Evolutionary conservation across 1,284 basidiomycete species (phyloP), one percentile per base, ranked within the genome.

Genomic region (Pholiota adiposa): DNA sequence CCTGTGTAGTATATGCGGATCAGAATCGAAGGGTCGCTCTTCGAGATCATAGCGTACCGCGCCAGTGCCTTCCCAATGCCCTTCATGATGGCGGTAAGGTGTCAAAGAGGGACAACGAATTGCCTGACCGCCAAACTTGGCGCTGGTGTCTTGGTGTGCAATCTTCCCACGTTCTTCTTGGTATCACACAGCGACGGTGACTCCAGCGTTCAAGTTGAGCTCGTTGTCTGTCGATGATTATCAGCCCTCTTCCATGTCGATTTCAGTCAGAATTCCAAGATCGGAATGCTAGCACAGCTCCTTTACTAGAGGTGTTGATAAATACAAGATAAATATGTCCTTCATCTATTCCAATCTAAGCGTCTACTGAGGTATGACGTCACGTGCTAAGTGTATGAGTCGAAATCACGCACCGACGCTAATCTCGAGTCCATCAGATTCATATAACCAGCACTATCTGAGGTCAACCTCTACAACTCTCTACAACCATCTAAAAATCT

Each of bases 51-150:
- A 80, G 55, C 27, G 33, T 73, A 92, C 92, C 92, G 88, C 75
- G 86, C 85, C 61, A 94, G 83, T 16, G 85, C 87, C 75, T 94
- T 94, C 12, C 84, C 81, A 52, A 94, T 74, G 34, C 93, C 93
- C 80, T 94, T 94, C 92, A 94, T 94, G 58, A 58, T 69, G 60
- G 58, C 48, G 61, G 54, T 54, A 53, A 49, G 19, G 36, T 51
- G 40, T 29, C 18, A 51, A 44, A 57, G 33, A 54, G 41, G 33
- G 19, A 36, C 52, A 54, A 31, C 51, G 50, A 52, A 31, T 41
- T 58, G 51, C 48, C 56, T 40, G 40, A 46, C 21, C 23, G 43
- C 25, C 6, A 4, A 46, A 27, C 21, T 46, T 46, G 54, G 40
- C 40, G 54, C 41, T 55, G 27, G 25, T 19, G 29, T 55, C 29